Evolutionary conservation across 208 protist genomes (phyloP), one percentile per base, ranked within the genome.

Genomic region (Wallacemonas sp.): DNA sequence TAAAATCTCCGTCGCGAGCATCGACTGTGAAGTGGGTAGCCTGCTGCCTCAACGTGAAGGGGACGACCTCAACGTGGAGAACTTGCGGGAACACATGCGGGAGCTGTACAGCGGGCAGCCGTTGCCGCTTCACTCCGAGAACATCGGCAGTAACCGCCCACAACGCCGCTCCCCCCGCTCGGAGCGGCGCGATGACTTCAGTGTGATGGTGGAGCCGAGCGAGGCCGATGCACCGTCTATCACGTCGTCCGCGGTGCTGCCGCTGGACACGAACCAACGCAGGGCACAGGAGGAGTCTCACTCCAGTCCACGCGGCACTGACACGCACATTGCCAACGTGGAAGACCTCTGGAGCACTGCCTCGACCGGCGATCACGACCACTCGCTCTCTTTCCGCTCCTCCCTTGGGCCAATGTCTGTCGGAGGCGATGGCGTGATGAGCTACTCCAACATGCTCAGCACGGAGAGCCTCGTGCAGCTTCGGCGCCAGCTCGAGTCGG

Each of bases 281-380:
- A n/a, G n/a, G n/a, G n/a, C n/a, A n/a, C n/a, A n/a, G n/a, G n/a
- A n/a, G n/a, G n/a, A n/a, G n/a, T n/a, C n/a, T n/a, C n/a, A n/a
- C n/a, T n/a, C n/a, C n/a, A n/a, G n/a, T n/a, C 36, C 36, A 17
- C 6, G 36, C 14, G 9, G 36, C 14, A 14, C 36, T 6, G 36
- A 17, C 14, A 41, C 36, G 36, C 14, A 66, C 24, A 60, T 27
- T 30, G 30, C 60, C 54, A 67, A 70, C 26, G 44, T 79, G 59
- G 82, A 88, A 15, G 82, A 88, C 30, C 63, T 80, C 41, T 88
- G 82, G 79, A 88, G 82, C 68, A 77, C 64, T 38, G 59, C 71
- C 26, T 79, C 77, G 12, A 88, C 82, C 14, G 62, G 65, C 39
- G 70, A 62, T 22, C 49, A 39, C 30, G 70, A 80, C 44, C 28